phyloP scores from a whole-genome alignment of 2,329 filamentous ascomycete species.

The Botrytis hyacinthi region DNA sequence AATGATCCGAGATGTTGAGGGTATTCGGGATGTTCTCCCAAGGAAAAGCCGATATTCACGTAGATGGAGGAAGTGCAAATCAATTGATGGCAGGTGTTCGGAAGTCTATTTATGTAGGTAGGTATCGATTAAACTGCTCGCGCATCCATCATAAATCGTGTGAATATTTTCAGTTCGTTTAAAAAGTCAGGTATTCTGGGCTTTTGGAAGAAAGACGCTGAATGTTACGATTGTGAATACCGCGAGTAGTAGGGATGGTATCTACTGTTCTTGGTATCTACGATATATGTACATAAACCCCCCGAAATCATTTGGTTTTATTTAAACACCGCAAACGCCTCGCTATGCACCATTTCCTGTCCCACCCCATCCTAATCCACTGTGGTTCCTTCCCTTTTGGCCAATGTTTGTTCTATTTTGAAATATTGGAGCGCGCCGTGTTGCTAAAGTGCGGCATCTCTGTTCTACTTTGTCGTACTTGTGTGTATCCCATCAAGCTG shows the following conservation, averaged over 20 bases:
- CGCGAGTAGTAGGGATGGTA: not conserved
- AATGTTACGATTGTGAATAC: not conserved
- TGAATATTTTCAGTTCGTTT: not conserved
- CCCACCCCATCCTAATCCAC: not conserved
- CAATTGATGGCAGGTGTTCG: too few relatives aligned
- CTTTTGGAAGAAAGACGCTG: not conserved
- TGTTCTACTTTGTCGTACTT: not conserved
- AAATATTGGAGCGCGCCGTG: not conserved
- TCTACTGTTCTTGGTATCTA: not conserved
- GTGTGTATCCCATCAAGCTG: not conserved
- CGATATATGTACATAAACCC: not conserved
- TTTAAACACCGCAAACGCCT: not conserved
- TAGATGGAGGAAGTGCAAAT: too few relatives aligned
- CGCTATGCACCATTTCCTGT: constrained; percentile 7
- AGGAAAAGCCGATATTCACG: too few relatives aligned
- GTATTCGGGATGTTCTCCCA: too few relatives aligned
- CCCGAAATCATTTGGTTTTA: not conserved
- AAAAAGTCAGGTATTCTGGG: not conserved
- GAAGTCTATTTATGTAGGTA: too few relatives aligned
- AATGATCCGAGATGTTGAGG: too few relatives aligned
- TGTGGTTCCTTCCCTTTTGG: not conserved
- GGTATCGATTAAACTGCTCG: too few relatives aligned
- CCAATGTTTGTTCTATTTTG: not conserved
- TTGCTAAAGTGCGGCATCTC: not conserved
- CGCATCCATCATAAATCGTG: too few relatives aligned